Conservation (phyloP, 31 red algal species). For the Odonthalia washingtoniensis region DNA sequence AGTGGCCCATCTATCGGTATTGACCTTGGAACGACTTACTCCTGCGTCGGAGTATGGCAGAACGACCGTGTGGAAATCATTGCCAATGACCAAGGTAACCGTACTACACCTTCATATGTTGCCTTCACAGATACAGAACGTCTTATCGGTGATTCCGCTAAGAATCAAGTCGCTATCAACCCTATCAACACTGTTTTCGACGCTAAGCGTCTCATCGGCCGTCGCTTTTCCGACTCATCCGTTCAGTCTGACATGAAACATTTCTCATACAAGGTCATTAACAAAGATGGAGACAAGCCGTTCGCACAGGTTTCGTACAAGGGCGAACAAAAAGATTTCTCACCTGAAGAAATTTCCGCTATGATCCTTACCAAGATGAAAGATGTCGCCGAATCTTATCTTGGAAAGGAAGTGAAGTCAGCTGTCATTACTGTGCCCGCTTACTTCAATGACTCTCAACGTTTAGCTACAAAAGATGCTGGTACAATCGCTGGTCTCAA, state of each 20-base stretch:
- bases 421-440: conserved; percentile 99
- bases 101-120: conserved; percentile 99
- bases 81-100: conserved; percentile 99
- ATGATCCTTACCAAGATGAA: conserved; percentile 99
- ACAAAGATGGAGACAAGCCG: conserved; percentile 97
- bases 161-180: conserved; percentile 99
- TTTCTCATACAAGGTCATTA: conserved; percentile 91
- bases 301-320: conserved; percentile 91
- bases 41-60: conserved; percentile 98
- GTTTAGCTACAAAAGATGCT: conserved; percentile 99
- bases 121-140: conserved; percentile 99
- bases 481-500: conserved; percentile 98
- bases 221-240: conserved; percentile 90
- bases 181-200: conserved; percentile 98
- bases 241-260: conserved; percentile 99
- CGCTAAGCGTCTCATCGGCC: conserved; percentile 98
- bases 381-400: conserved; percentile 96
- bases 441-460: conserved; percentile 99
- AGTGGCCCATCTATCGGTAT: conserved; percentile 81
- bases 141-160: conserved; percentile 97
- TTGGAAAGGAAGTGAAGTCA: conserved; percentile 93
- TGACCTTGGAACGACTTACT: conserved; percentile 99
- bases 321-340: conserved; percentile 94
- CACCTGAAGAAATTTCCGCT: conserved; percentile 96
- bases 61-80: conserved; percentile 99